Base-by-base conservation (phyloP, 768 basidiomycete species). In the Coprinopsis strossmayeri region DNA sequence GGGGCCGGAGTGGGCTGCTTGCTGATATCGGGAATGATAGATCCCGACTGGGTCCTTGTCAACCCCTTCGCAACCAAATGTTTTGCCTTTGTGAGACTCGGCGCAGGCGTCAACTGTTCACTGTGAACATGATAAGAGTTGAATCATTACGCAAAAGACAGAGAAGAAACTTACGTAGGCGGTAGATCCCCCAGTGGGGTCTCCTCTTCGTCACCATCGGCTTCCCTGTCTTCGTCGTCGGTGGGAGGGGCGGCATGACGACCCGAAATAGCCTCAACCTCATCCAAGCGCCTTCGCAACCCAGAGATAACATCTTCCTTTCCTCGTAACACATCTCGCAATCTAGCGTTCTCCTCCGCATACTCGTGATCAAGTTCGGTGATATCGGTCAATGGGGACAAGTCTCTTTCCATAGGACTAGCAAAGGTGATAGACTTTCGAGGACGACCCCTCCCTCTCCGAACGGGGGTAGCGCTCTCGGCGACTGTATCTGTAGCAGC, bases 1-100 rank as follows among this genome's bases (percentile, higher is more conserved):
- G 75, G 74, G 18, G 73, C 73, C 45, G 77, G 77, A 1, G 76
- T 78, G 9, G 76, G 75, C 20, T 65, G 74, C 53, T 72, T 72
- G 61, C 72, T 77, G 28, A 73, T 34, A 27, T 65, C 57, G 40
- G 71, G 66, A 49, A 78, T 77, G 40, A 67, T 54, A 2, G 78
- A 73, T 2, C 77, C 76, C 9, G 76, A 76, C 47, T 68, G 66
- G 5, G 76, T 76, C 64, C 23, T 59, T 7, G 49, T 45, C 28
- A 50, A 35, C 30, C 49, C 49, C 50, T 40, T 51, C 45, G 34
- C 10, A 46, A 46, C 42, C 18, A 25, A 26, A 28, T 20, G 3
- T 17, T 23, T 23, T 2, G 28, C 38, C 7, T 34, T 18, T 10
- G 42, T 24, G 21, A 9, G 28, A 28, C 40, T n/a, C n/a, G n/a